Base-by-base conservation (phyloP, 164 flowering plant genomes). In the Vitis amurensis region DNA sequence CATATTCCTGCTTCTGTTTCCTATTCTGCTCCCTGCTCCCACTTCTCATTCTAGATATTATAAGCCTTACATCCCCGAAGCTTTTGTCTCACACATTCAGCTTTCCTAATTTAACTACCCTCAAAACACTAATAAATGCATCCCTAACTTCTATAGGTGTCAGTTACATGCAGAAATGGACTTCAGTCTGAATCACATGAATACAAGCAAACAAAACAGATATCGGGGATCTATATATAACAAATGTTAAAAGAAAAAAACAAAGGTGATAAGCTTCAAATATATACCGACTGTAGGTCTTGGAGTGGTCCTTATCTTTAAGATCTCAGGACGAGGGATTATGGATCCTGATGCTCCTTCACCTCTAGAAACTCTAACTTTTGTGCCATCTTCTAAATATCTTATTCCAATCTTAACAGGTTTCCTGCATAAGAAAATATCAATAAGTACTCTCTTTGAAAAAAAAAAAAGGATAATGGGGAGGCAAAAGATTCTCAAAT, bases 291-390 rank as follows among this genome's bases (percentile, higher is more conserved):
- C 79, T 12, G 87, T 87, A 48, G 99, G 97, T 72, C 99, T 88
- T 66, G 94, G 95, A 2, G 93, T 88, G 63, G 86, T 82, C 82
- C 98, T 85, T 67, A 88, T 88, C 81, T 89, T 92, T 57, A 95
- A 83, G 70, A 95, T 92, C 82, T 93, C 98, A 27, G 97, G 99
- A 59, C 97, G 97, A 69, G 96, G 97, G 66, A 93, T 95, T 57
- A 92, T 86, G 53, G 93, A 85, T 49, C 92, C 94, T 68, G 99
- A 95, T 71, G 98, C 82, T 65, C 91, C 97, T 60, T 51, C 17
- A 16, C 98, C 98, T 85, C 96, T 81, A 13, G 94, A 79, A 68
- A 95, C 84, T 86, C 99, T 80, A 14, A 95, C 98, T 77, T 89
- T 93, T 2, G 89, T 73, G 37, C 97, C 97, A 83, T 94, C 99